A percentile compares a stretch with the other conserved stretches of the same genome.
These are phyloP conservation scores for Suillus cothurnatus DNA, from an alignment of 768 basidiomycete species.

Conservation along the genomic window DNA sequence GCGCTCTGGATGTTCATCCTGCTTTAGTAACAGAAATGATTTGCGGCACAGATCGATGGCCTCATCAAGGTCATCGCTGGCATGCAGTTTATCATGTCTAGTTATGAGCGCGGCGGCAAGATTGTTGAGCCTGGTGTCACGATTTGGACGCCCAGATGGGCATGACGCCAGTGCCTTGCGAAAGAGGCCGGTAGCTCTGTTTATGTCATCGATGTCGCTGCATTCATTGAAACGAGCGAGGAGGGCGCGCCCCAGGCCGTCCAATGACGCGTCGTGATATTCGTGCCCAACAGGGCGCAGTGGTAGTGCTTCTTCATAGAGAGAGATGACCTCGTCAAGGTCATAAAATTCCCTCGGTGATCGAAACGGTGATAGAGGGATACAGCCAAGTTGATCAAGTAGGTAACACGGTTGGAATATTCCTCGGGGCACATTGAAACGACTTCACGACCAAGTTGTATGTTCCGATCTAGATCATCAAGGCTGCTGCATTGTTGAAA, in stretches of 20 bases:
- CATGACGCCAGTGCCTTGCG: slow-evolving; percentile 15
- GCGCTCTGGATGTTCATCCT: not conserved
- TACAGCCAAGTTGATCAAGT: slow-evolving; percentile 22
- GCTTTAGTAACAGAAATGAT: not conserved
- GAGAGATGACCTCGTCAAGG: slow-evolving; percentile 19
- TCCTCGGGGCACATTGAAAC: slow-evolving; percentile 24
- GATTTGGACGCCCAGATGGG: slow-evolving; percentile 18
- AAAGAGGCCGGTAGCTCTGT: slow-evolving; percentile 15
- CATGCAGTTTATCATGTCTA: not conserved
- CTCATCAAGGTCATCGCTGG: slow-evolving; percentile 1
- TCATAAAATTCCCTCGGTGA: slow-evolving; percentile 16
- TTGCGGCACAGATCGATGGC: not conserved
- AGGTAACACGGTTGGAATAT: slow-evolving; percentile 12
- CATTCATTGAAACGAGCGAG: slow-evolving; percentile 15
- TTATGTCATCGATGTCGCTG: slow-evolving; percentile 14
- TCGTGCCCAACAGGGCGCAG: slow-evolving; percentile 11
- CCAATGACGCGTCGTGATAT: slow-evolving; percentile 8
- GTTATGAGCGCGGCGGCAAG: slow-evolving; percentile 9
- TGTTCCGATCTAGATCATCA: slow-evolving; percentile 21
- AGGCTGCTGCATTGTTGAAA: slow-evolving; percentile 15
- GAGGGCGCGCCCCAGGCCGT: slow-evolving; percentile 19
- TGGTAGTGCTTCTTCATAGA: slow-evolving; percentile 7
- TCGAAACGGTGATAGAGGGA: slow-evolving; percentile 14
- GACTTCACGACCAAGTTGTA: slow-evolving; percentile 17
- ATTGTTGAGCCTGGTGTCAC: slow-evolving; percentile 8